These are phyloP conservation scores for Fusarium nygamai DNA, from an alignment of 2,329 filamentous ascomycete species.

Conservation along the genomic window DNA sequence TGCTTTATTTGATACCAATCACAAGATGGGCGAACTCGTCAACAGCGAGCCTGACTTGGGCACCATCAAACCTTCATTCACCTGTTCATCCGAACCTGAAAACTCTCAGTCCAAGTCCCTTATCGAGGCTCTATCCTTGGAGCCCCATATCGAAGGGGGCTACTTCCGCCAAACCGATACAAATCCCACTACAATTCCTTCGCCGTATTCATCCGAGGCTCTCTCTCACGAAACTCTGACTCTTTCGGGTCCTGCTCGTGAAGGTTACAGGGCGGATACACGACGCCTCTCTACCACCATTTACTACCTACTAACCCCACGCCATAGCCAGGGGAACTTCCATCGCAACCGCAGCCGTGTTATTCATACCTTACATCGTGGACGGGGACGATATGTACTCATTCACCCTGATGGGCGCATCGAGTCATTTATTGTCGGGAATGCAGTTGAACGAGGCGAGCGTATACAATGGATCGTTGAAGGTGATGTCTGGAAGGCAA, in stretches of 20 bases:
- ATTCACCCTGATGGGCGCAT: conserved; percentile 67
- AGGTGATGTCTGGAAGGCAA: conserved; percentile 73
- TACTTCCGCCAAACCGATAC: conserved; percentile 72
- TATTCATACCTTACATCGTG: conserved; percentile 72
- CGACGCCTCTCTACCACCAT: conserved; percentile 70
- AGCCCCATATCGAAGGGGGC: conserved; percentile 70
- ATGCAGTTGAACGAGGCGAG: conserved; percentile 66
- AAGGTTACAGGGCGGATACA: conserved; percentile 50
- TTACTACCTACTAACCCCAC: conserved; percentile 70
- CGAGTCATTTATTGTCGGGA: conserved; percentile 73
- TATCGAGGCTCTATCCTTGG: conserved; percentile 56
- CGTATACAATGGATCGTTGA: conserved; percentile 75
- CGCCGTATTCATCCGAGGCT: conserved; percentile 51
- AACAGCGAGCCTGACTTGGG: conserved; percentile 10
- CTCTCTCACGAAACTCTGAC: conserved; percentile 49
- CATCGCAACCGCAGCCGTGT: conserved; percentile 71
- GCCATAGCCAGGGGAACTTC: conserved; percentile 65
- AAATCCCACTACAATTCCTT: conserved; percentile 60
- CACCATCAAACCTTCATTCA: conserved; percentile 28
- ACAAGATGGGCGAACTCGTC: conserved; percentile 26
- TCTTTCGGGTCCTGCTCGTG: conserved; percentile 46
- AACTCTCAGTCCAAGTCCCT: conserved; percentile 31
- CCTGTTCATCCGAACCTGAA: conserved; percentile 30
- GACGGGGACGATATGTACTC: conserved; percentile 70
- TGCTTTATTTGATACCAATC: not conserved